A percentile compares a stretch with the other conserved stretches of the same genome.
Conservation (phyloP, 192 early-diverging fungal genomes). For the Coemansia sp. region DNA sequence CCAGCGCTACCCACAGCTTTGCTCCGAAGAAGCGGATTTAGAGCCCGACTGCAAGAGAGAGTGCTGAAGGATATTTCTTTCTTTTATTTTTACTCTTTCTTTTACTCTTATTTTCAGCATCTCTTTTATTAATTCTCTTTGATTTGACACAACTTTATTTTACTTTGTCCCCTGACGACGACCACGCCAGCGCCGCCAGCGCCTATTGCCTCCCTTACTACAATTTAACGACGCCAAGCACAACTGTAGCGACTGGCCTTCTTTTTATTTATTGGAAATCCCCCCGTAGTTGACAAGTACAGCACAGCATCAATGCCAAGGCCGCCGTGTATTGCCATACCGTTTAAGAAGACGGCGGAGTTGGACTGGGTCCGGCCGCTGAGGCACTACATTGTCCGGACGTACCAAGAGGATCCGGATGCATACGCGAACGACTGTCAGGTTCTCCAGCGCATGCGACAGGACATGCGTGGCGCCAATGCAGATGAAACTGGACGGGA, state of each 20-base stretch:
- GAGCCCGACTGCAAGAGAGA: neutral
- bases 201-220: neutral
- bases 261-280: conserved; percentile 1
- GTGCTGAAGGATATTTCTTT: neutral
- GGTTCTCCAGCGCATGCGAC: conserved; percentile 85
- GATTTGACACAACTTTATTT: neutral
- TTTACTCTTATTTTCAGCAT: neutral
- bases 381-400: conserved; percentile 76
- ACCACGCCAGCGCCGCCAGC: neutral
- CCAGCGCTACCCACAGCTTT: conserved; percentile 2
- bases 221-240: neutral
- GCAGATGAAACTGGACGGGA: conserved; percentile 91
- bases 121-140: neutral
- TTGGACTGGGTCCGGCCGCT: conserved; percentile 89
- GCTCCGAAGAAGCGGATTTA: neutral
- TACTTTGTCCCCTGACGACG: conserved; percentile 1
- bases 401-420: conserved; percentile 93
- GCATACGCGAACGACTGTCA: conserved; percentile 83
- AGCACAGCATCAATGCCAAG: conserved; percentile 28
- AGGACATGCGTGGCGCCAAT: conserved; percentile 96
- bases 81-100: neutral
- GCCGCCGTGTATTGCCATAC: conserved; percentile 57
- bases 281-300: neutral
- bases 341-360: conserved; percentile 88
- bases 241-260: neutral